Evolutionary conservation across 1,139 yeast genomes (phyloP).

Genomic region (Yamadazyma pseudoaaseri): DNA sequence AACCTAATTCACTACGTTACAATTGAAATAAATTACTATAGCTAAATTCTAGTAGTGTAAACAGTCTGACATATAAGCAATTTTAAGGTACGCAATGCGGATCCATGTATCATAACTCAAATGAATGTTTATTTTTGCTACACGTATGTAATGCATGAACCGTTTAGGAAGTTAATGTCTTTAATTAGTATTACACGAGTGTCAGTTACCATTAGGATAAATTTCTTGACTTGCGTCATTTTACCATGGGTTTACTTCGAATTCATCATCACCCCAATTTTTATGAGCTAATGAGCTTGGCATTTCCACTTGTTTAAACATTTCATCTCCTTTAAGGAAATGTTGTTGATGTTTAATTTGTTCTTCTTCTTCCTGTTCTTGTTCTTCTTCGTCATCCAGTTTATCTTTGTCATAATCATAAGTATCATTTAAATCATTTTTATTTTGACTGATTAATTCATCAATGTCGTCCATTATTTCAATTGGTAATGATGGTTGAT

Average conservation of each 20-base stretch:
- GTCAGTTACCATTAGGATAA: too few relatives aligned
- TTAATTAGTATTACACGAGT: too few relatives aligned
- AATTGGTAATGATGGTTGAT: slow-evolving; percentile 64
- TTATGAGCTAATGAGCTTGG: slow-evolving; percentile 55
- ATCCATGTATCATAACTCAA: background rate
- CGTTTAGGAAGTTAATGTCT: too few relatives aligned
- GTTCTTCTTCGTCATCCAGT: slow-evolving; percentile 15
- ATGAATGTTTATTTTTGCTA: background rate
- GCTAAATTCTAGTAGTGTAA: too few relatives aligned
- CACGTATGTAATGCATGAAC: too few relatives aligned
- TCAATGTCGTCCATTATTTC: slow-evolving; percentile 62
- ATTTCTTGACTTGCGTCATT: too few relatives aligned
- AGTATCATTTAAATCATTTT: slow-evolving; percentile 31
- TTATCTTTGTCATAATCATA: slow-evolving; percentile 28
- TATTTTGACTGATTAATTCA: slow-evolving; percentile 45
- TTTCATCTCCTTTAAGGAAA: slow-evolving; percentile 41
- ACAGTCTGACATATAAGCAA: background rate
- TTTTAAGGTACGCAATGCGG: background rate
- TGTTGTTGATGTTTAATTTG: background rate
- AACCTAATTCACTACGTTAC: too few relatives aligned
- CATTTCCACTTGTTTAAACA: slow-evolving; percentile 49
- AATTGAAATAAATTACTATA: too few relatives aligned
- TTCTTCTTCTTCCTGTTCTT: slow-evolving; percentile 14
- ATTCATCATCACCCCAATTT: slow-evolving; percentile 44
- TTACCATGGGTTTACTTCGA: slow-evolving; percentile 53